Evolutionary conservation across 2,329 filamentous ascomycete genomes (phyloP).

Genomic region (Hypoxylon sp.): DNA sequence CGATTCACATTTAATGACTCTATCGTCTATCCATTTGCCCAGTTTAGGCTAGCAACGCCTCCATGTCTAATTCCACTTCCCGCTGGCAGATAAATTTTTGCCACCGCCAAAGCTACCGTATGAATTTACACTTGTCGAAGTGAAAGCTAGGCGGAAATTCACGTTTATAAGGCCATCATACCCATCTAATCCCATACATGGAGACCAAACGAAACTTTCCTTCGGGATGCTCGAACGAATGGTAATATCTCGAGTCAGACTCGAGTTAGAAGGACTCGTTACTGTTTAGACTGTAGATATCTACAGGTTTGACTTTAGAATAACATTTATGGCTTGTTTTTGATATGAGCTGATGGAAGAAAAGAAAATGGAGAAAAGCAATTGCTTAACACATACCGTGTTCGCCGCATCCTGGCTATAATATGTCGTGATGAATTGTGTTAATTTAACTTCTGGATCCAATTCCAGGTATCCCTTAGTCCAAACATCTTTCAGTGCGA

Average conservation of each 20-base stretch:
- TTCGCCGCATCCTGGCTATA: constrained; percentile 42
- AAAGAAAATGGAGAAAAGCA: neutral
- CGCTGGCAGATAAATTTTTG: constrained; percentile 38
- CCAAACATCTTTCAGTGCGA: constrained; percentile 43
- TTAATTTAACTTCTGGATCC: constrained; percentile 36
- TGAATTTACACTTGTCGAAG: constrained; percentile 27
- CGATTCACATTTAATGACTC: too few species aligned
- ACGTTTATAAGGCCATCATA: constrained; percentile 42
- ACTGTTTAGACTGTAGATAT: constrained; percentile 29
- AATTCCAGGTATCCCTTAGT: constrained; percentile 38
- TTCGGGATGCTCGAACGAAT: constrained; percentile 39
- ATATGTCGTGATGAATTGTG: constrained; percentile 43
- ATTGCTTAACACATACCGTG: constrained; percentile 28
- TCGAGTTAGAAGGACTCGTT: constrained; percentile 23
- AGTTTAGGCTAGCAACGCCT: constrained; percentile 29
- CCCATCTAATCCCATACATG: constrained; percentile 26
- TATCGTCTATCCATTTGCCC: neutral
- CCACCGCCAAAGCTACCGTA: constrained; percentile 40
- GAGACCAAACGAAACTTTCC: constrained; percentile 40
- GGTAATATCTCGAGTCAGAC: constrained; percentile 24
- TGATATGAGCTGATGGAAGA: neutral
- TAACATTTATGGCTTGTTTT: neutral
- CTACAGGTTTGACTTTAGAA: neutral
- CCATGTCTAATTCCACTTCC: constrained; percentile 44
- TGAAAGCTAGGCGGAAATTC: constrained; percentile 44